Conservation (phyloP, 148 eudicot species). For the Vaccinium darrowii region DNA sequence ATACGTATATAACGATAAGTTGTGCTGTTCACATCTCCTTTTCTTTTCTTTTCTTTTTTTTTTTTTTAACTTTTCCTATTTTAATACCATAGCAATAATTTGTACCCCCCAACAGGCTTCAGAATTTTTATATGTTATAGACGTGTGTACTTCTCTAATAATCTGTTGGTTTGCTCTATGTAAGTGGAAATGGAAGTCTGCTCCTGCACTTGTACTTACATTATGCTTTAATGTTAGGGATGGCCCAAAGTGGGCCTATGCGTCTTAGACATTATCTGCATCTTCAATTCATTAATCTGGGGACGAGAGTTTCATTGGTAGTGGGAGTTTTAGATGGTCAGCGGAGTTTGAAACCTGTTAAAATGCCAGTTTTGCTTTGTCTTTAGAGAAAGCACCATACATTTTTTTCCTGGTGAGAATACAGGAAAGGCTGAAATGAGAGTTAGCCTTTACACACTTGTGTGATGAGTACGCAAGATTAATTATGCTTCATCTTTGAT, state of each 20-base stretch:
- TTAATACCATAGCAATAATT: too few species aligned
- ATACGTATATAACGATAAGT: too few species aligned
- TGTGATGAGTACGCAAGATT: background rate
- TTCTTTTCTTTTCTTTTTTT: too few species aligned
- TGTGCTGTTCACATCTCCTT: too few species aligned
- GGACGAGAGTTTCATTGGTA: background rate
- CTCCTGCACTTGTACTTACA: constrained; percentile 1
- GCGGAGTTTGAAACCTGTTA: background rate
- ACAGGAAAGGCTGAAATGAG: background rate
- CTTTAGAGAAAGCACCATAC: background rate
- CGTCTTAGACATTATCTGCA: background rate
- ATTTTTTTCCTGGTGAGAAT: background rate
- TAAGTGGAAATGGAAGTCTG: constrained; percentile 5
- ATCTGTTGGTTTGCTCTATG: constrained; percentile 1
- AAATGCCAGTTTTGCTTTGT: constrained; percentile 4
- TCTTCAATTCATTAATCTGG: background rate
- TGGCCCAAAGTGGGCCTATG: background rate
- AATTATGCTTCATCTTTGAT: background rate
- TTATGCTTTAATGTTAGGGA: background rate
- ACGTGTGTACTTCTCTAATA: background rate
- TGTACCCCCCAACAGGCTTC: too few species aligned
- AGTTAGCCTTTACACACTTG: background rate
- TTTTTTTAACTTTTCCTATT: too few species aligned
- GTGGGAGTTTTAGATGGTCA: constrained; percentile 1
- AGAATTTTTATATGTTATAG: too few species aligned